phyloP scores from a whole-genome alignment of 1,284 basidiomycete species.

The Rhizoctonia solani region DNA sequence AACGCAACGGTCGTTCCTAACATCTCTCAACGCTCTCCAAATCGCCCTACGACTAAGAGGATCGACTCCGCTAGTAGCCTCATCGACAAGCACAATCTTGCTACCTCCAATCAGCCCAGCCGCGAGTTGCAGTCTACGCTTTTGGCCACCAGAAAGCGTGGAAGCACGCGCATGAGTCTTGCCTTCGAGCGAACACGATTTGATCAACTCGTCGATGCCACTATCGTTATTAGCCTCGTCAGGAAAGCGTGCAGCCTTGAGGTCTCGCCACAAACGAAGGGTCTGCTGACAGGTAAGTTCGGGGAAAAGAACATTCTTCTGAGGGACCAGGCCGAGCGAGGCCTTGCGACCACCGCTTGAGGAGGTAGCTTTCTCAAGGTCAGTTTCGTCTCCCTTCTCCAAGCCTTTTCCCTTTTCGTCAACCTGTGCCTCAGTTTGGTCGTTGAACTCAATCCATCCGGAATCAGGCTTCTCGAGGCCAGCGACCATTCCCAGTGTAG shows the following conservation, averaged over 20 bases:
- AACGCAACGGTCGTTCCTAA: slow-evolving; percentile 66
- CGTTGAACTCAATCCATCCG: slow-evolving; percentile 67
- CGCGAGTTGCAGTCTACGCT: slow-evolving; percentile 78
- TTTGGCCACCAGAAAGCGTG: slow-evolving; percentile 77
- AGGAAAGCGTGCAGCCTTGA: slow-evolving; percentile 66
- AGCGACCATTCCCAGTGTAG: slow-evolving; percentile 67
- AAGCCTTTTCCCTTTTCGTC: background rate
- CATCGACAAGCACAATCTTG: slow-evolving; percentile 65
- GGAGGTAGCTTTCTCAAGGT: too few relatives aligned
- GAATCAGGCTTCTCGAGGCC: slow-evolving; percentile 61
- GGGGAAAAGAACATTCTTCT: slow-evolving; percentile 81
- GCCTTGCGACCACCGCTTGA: too few relatives aligned
- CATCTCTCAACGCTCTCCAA: slow-evolving; percentile 71
- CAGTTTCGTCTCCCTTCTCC: slow-evolving; percentile 44
- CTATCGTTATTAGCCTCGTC: background rate
- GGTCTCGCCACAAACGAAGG: slow-evolving; percentile 68
- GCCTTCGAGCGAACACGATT: slow-evolving; percentile 69
- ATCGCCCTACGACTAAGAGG: slow-evolving; percentile 75
- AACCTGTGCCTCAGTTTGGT: slow-evolving; percentile 49
- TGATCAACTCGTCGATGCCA: slow-evolving; percentile 58
- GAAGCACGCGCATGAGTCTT: slow-evolving; percentile 69
- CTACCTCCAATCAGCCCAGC: slow-evolving; percentile 75
- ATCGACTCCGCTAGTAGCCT: slow-evolving; percentile 80
- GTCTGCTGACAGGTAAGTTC: slow-evolving; percentile 77
- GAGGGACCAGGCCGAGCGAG: slow-evolving; percentile 74